Evolutionary conservation across 441 rosid genomes (phyloP).

Genomic region (Breynia disticha): DNA sequence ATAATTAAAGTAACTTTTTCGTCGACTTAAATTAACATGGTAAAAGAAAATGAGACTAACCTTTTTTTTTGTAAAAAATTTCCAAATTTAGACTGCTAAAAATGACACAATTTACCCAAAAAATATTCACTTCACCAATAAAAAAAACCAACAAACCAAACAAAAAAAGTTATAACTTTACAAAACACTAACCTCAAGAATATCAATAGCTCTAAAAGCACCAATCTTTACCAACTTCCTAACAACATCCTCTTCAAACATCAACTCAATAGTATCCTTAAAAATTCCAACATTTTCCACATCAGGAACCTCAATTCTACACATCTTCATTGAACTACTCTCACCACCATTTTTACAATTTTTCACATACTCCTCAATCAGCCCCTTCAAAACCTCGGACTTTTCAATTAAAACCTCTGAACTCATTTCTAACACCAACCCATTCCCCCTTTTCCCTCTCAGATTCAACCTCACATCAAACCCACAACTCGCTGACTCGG

Average conservation of each 20-base stretch:
- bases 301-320: constrained; percentile 64
- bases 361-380: constrained; percentile 29
- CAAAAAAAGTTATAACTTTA: neutral
- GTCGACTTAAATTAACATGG: no score
- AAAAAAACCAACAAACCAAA: neutral
- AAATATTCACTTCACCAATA: no score
- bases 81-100: no score
- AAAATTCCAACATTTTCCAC: constrained; percentile 74
- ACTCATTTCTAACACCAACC: constrained; percentile 56
- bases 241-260: constrained; percentile 60
- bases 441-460: constrained; percentile 58
- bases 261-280: constrained; percentile 63
- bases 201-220: constrained; percentile 52
- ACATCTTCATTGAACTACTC: constrained; percentile 24
- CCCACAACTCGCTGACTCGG: constrained; percentile 13
- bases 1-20: no score
- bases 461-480: constrained; percentile 61
- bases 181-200: constrained; percentile 58
- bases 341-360: constrained; percentile 6
- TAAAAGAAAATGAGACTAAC: no score
- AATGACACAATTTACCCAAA: no score
- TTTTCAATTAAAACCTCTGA: constrained; percentile 48
- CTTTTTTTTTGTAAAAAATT: no score
- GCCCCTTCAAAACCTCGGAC: constrained; percentile 46
- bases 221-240: constrained; percentile 54